Conservation (phyloP, 1,139 yeast species). For the Pichia sp. region DNA sequence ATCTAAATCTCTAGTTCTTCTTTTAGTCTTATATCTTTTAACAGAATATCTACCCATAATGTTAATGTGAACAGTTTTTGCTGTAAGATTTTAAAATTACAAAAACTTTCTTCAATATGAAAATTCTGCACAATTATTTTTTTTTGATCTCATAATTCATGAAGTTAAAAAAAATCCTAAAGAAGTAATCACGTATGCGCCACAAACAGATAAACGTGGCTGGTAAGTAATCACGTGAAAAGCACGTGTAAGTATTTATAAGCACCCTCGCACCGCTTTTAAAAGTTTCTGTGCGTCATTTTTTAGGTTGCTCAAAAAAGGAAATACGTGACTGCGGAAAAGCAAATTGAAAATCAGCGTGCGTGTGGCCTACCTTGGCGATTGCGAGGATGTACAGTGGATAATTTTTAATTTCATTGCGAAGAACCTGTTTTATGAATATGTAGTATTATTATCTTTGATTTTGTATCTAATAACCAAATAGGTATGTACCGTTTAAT, state of each 20-base stretch:
- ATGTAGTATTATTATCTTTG: background rate
- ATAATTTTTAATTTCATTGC: background rate
- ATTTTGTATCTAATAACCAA: slow-evolving; percentile 7
- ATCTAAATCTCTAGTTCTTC: slow-evolving; percentile 82
- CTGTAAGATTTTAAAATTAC: background rate
- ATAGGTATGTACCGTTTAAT: slow-evolving; percentile 9
- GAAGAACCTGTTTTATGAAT: background rate
- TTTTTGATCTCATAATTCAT: background rate
- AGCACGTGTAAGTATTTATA: background rate
- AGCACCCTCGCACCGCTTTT: background rate
- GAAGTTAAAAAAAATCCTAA: background rate
- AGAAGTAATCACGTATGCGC: background rate
- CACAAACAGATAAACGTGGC: background rate
- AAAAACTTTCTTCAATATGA: background rate
- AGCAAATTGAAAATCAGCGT: background rate
- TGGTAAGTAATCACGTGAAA: background rate
- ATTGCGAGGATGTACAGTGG: background rate
- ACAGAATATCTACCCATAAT: slow-evolving; percentile 86
- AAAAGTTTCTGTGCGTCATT: background rate
- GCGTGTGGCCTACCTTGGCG: background rate
- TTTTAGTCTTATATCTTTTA: slow-evolving; percentile 68
- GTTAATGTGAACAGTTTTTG: background rate
- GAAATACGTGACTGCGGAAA: background rate
- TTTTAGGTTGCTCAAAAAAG: background rate
- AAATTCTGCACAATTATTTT: background rate